Evolutionary conservation across 2,329 filamentous ascomycete species (phyloP).

Genomic region (Xylaria sp.): DNA sequence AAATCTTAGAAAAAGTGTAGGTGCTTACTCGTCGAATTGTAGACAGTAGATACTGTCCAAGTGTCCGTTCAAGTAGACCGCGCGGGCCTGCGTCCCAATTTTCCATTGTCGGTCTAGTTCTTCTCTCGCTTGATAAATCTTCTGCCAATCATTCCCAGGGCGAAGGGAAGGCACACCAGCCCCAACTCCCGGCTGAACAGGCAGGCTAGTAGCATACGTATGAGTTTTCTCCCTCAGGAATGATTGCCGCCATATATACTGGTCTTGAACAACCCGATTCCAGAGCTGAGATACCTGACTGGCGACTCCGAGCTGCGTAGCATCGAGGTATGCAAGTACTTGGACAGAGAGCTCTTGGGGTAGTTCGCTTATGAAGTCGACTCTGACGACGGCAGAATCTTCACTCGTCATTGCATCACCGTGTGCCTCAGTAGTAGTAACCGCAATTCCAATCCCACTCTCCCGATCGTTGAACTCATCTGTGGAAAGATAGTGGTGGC

Average conservation of each 20-base stretch:
- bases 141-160: slow-evolving; percentile 83
- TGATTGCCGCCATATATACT: slow-evolving; percentile 72
- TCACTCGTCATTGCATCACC: slow-evolving; percentile 50
- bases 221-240: slow-evolving; percentile 70
- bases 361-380: slow-evolving; percentile 68
- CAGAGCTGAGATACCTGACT: slow-evolving; percentile 64
- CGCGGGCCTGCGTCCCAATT: slow-evolving; percentile 74
- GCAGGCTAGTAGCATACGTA: slow-evolving; percentile 68
- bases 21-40: slow-evolving; percentile 90
- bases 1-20: neutral
- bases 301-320: slow-evolving; percentile 60
- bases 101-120: slow-evolving; percentile 84
- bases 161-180: slow-evolving; percentile 65
- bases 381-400: slow-evolving; percentile 54
- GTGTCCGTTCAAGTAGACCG: slow-evolving; percentile 92
- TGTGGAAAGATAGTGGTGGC: slow-evolving; percentile 56
- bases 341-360: slow-evolving; percentile 70
- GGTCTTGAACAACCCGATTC: slow-evolving; percentile 60
- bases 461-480: slow-evolving; percentile 69
- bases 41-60: slow-evolving; percentile 97
- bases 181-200: slow-evolving; percentile 64
- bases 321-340: slow-evolving; percentile 67
- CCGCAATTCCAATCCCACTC: slow-evolving; percentile 71
- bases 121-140: slow-evolving; percentile 81
- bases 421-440: slow-evolving; percentile 58